These are phyloP conservation scores for Forsythia suspensa DNA, from an alignment of 257 asterid genomes.

Conservation along the genomic window DNA sequence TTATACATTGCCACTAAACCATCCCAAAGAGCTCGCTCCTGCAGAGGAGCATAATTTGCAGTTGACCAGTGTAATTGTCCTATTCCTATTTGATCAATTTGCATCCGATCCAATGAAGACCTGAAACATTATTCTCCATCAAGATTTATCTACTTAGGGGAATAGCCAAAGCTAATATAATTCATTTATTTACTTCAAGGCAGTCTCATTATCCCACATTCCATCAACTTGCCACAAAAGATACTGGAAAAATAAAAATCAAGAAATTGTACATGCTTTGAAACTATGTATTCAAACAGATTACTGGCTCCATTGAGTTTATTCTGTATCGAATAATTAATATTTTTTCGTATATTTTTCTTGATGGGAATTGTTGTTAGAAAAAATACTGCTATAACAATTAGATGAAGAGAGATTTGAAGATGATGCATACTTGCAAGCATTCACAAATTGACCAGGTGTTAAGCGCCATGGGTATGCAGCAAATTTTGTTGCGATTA, in stretches of 20 bases:
- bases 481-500: slow-evolving; percentile 91
- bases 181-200: background rate
- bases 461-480: slow-evolving; percentile 98
- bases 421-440: slow-evolving; percentile 67
- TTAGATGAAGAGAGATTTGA: slow-evolving; percentile 11
- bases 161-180: background rate
- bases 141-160: background rate
- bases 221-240: background rate
- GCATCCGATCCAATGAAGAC: slow-evolving; percentile 75
- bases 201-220: background rate
- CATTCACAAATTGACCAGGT: slow-evolving; percentile 81
- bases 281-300: background rate
- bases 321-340: background rate
- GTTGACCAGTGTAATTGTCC: slow-evolving; percentile 99
- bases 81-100: slow-evolving; percentile 79
- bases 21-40: slow-evolving; percentile 96
- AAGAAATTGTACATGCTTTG: background rate
- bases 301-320: background rate
- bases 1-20: slow-evolving; percentile 99
- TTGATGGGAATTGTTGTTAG: no score
- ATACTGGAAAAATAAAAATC: background rate
- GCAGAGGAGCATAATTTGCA: slow-evolving; percentile 93
- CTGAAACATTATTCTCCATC: slow-evolving; percentile 35
- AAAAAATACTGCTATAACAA: no score
- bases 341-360: no score